Evolutionary conservation across 2,329 filamentous ascomycete genomes (phyloP).

Genomic region (Cercospora zeina): DNA sequence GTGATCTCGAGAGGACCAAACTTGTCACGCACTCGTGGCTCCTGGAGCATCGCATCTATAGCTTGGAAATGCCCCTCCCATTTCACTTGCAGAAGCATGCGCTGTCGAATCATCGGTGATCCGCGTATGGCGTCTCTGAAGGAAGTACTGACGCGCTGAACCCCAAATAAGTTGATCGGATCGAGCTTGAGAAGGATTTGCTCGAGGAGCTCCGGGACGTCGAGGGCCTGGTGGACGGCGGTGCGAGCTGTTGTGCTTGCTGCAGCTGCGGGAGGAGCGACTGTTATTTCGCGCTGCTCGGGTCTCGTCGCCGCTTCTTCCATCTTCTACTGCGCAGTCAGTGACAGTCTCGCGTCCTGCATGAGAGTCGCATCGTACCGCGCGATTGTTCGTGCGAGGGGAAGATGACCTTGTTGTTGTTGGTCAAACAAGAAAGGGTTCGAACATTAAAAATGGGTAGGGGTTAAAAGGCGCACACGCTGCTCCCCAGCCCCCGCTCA

Average conservation of each 20-base stretch:
- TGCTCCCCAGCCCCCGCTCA: not conserved
- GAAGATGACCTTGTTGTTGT: not conserved
- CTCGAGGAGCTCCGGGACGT: slow-evolving; percentile 7
- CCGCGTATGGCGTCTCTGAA: not conserved
- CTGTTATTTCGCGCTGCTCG: not conserved
- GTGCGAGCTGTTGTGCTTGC: not conserved
- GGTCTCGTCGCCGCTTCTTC: not conserved
- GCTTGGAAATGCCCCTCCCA: not conserved
- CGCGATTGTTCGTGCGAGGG: not conserved
- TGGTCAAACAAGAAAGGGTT: not conserved
- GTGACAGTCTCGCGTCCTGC: not conserved
- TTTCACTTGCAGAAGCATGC: not conserved
- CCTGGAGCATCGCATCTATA: not conserved
- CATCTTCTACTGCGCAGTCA: not conserved
- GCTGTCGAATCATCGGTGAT: not conserved
- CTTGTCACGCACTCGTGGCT: not conserved
- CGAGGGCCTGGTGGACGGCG: not conserved
- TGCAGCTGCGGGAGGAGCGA: no score
- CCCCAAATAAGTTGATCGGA: not conserved
- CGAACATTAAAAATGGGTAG: not conserved
- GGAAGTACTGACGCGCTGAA: not conserved
- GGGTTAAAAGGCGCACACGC: not conserved
- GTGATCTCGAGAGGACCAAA: not conserved
- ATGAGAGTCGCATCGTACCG: not conserved
- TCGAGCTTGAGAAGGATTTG: slow-evolving; percentile 1